phyloP scores from a whole-genome alignment of 169 alveolate genomes.

The Cryptosporidium baileyi region DNA sequence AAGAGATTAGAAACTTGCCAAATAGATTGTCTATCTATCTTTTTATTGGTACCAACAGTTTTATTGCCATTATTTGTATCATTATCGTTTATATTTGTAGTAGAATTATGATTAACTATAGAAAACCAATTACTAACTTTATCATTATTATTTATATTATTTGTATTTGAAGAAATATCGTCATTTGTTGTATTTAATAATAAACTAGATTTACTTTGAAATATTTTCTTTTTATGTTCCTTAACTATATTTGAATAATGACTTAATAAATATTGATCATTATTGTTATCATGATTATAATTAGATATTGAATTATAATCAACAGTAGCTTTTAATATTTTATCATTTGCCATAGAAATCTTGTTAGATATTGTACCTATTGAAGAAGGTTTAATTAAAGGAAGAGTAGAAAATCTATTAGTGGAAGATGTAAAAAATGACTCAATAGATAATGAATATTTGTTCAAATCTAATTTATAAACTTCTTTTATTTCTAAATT shows the following conservation, averaged over 20 bases:
- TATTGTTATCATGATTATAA: too few species aligned
- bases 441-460: not conserved
- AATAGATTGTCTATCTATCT: slow-evolving; percentile 25
- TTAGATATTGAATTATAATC: slow-evolving; percentile 4
- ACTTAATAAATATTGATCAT: too few species aligned
- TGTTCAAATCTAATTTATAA: not conserved
- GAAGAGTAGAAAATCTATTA: not conserved
- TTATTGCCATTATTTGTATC: not conserved
- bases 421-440: not conserved
- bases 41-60: not conserved
- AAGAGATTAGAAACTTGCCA: slow-evolving; percentile 67
- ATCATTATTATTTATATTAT: not conserved
- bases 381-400: not conserved
- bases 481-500: not conserved
- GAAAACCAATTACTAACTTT: not conserved
- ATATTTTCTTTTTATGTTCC: too few species aligned
- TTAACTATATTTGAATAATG: too few species aligned
- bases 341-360: slow-evolving; percentile 23
- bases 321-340: slow-evolving; percentile 1
- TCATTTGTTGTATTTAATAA: too few species aligned
- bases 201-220: too few species aligned
- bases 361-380: slow-evolving; percentile 16
- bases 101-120: not conserved
- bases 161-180: too few species aligned
- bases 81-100: not conserved